Evolutionary conservation across 257 asterid genomes (phyloP), one percentile per base, ranked within the genome.

Genomic region (Thymus mandschuricus): DNA sequence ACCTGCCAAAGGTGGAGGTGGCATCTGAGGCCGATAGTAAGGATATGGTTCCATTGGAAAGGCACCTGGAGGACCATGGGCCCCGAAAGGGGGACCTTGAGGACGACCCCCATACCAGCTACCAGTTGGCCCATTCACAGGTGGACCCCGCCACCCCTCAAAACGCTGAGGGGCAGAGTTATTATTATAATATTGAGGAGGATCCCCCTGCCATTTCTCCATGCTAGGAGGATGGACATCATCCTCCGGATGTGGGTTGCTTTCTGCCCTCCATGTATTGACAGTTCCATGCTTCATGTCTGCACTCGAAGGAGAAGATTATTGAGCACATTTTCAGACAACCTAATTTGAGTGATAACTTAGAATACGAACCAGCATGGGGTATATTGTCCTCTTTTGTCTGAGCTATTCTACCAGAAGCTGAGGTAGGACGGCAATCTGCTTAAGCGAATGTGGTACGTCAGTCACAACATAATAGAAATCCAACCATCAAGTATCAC

Each of bases 71-170:
- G 85, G 80, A 75, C 81, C 84, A 41, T 87, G 97, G 70, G 85
- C 74, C 67, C 97, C 91, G 76, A 83, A 88, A 56, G 95, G 80
- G 38, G 99, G 96, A 34, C 90, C 92, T 5, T 84, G 86, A 45
- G 92, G 97, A 60, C 84, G 96, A 41, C 96, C 98, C 77, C 96
- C 81, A 64, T 81, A 88, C 99, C 97, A 91, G 73, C 79, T 85
- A 73, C 88, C 92, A 77, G 90, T 60, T 50, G 89, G 98, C 63
- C 81, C 81, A 79, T 84, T 92, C 86, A 87, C 65, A 28, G 89
- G 89, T 82, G 94, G 94, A 62, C 90, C 96, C 62, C 85, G 93
- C 98, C 98, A 92, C 4, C 88, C 77, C 64, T 92, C 98, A 69
- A 86, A 95, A 71, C 75, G 97, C 66, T 81, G 98, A 72, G 96